Evolutionary conservation across 257 asterid genomes (phyloP), one percentile per base, ranked within the genome.

Genomic region (Thymus mandschuricus): DNA sequence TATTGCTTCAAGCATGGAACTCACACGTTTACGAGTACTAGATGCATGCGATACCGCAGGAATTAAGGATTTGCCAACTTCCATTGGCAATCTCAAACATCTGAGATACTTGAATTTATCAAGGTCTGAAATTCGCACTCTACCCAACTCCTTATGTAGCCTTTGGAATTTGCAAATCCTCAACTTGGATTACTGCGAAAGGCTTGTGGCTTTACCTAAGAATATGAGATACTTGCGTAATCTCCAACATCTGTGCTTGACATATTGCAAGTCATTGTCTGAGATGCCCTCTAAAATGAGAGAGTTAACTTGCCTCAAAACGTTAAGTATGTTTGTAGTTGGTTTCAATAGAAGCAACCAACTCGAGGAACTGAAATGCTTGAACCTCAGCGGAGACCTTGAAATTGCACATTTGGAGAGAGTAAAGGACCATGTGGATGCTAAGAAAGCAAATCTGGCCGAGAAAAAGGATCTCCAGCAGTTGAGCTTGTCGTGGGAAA

Each of bases 161-260:
- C 80, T 79, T 13, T 60, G 68, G 84, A 83, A 83, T 30, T 54
- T 80, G 69, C 64, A 83, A 65, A 57, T 69, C 38, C 63, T 83
- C 57, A 72, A 65, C 49, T 65, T 80, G 46, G n/a, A 72, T 33
- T 1, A 1, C 5, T 80, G 87, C 10, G 0, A 0, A 0, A 0
- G 8, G 1, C 85, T 80, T 69, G 62, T 6, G 43, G n/a, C 30
- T 1, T 69, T 80, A 49, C 87, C 87, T 44, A 75, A 72, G 56
- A 54, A 58, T 2, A 52, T 76, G 69, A 49, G 64, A 5, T 12
- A n/a, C 56, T 45, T 81, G 51, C 40, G 46, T n/a, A 81, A 65
- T 66, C 82, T 81, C 34, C 71, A 68, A 2, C 79, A 81, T 70
- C 72, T 81, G 1, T 4, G 4, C 13, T 66, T 61, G 35, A 3